Percentiles rank a stretch among this genome's conserved stretches.
Conservation (phyloP, 108 stramenopile genomes). For the Fragilaria radians region DNA sequence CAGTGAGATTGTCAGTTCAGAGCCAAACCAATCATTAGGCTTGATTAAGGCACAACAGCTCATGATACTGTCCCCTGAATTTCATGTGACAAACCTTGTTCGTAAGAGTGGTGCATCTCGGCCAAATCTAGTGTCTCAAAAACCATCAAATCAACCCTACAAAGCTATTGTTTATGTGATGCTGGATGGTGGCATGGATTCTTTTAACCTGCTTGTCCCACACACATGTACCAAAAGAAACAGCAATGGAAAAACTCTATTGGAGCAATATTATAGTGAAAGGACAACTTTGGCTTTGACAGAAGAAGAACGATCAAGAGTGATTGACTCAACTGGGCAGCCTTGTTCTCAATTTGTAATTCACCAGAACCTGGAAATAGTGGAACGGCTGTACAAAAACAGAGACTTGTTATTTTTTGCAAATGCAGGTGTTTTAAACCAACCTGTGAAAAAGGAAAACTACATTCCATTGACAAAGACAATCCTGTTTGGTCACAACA, state of each 20-base stretch:
- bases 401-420: slow-evolving; percentile 37
- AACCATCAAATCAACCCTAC: slow-evolving; percentile 26
- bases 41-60: slow-evolving; percentile 14
- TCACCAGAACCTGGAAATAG: slow-evolving; percentile 18
- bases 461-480: slow-evolving; percentile 31
- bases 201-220: slow-evolving; percentile 54
- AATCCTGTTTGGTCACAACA: slow-evolving; percentile 46
- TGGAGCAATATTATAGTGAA: slow-evolving; percentile 25
- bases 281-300: slow-evolving; percentile 22
- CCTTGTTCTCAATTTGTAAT: slow-evolving; percentile 39
- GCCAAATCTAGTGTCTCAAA: not conserved
- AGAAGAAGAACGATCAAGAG: slow-evolving; percentile 7
- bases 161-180: slow-evolving; percentile 59
- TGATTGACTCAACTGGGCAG: slow-evolving; percentile 23
- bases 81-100: slow-evolving; percentile 25
- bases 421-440: slow-evolving; percentile 26
- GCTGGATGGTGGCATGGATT: slow-evolving; percentile 48
- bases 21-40: not conserved
- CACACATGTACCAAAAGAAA: slow-evolving; percentile 17
- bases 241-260: slow-evolving; percentile 9
- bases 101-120: slow-evolving; percentile 2
- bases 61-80: slow-evolving; percentile 24
- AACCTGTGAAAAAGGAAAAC: slow-evolving; percentile 21
- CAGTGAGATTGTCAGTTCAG: not conserved
- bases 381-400: slow-evolving; percentile 26